These are phyloP conservation scores for Talaromyces wortmannii DNA, from an alignment of 495 filamentous ascomycete genomes.

Conservation along the genomic window DNA sequence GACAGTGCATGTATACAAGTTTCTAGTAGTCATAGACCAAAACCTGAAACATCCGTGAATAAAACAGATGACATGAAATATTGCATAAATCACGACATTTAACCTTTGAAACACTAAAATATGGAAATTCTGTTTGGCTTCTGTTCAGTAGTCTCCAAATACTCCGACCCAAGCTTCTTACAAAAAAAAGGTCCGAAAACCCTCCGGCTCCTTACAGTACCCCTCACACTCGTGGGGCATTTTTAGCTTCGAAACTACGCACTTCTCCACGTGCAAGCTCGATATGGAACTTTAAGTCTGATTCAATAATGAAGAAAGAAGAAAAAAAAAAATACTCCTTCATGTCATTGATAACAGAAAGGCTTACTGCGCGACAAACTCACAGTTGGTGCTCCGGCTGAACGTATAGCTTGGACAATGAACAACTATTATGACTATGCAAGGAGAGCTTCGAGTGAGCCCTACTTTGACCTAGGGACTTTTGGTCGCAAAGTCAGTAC, in stretches of 20 bases:
- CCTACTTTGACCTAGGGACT: slow-evolving; percentile 53
- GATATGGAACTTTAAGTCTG: too few species aligned
- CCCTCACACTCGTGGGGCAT: not conserved
- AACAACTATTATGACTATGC: not conserved
- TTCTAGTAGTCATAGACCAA: too few species aligned
- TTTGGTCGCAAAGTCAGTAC: slow-evolving; percentile 42
- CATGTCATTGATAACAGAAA: not conserved
- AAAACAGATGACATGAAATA: too few species aligned
- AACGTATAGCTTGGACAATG: not conserved
- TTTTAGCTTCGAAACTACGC: not conserved
- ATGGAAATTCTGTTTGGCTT: too few species aligned
- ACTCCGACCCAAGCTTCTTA: not conserved
- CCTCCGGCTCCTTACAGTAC: not conserved
- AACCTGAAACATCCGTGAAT: too few species aligned
- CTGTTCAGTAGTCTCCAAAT: too few species aligned
- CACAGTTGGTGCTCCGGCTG: not conserved
- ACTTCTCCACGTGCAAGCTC: too few species aligned
- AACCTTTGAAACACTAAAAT: too few species aligned
- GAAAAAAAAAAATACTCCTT: too few species aligned
- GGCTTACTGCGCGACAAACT: not conserved
- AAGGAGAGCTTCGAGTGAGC: slow-evolving; percentile 4
- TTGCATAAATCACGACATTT: too few species aligned
- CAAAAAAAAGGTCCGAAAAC: not conserved
- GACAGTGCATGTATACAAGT: not conserved
- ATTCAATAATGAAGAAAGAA: too few species aligned